Conservation (phyloP, 2,329 filamentous ascomycete species). For the Pseudogymnoascus sp. region DNA sequence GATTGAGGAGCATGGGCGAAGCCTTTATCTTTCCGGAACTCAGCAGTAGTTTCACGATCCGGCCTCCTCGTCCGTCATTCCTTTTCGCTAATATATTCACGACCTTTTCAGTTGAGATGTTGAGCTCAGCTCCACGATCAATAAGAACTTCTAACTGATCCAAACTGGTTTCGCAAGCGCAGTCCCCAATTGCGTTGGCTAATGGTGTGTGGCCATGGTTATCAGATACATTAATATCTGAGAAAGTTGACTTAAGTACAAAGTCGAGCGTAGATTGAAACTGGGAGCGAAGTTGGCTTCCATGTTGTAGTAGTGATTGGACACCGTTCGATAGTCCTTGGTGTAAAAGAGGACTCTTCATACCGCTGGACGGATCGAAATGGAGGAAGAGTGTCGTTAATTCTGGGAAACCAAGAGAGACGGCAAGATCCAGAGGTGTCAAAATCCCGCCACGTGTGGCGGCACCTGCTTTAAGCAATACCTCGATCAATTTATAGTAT, state of each 20-base stretch:
- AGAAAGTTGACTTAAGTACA: not conserved
- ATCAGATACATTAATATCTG: not conserved
- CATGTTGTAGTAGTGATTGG: not conserved
- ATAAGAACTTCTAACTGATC: not conserved
- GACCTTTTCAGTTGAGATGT: not conserved
- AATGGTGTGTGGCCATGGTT: not conserved
- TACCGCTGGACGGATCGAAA: not conserved
- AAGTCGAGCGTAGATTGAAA: not conserved
- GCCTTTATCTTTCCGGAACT: not conserved
- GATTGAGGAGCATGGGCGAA: not conserved
- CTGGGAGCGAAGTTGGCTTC: not conserved
- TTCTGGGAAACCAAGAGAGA: not conserved
- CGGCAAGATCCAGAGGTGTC: not conserved
- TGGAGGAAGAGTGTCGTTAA: not conserved
- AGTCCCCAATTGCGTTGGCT: not conserved
- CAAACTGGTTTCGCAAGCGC: not conserved
- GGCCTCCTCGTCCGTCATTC: not conserved
- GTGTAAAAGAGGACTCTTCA: not conserved
- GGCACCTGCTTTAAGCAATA: not conserved
- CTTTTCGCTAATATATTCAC: not conserved
- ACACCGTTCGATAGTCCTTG: not conserved
- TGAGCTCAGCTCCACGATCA: not conserved
- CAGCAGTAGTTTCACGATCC: not conserved
- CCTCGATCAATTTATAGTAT: not conserved
- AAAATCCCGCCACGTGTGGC: not conserved